Conservation (phyloP, 2,329 filamentous ascomycete species). For the Graphium sp. region DNA sequence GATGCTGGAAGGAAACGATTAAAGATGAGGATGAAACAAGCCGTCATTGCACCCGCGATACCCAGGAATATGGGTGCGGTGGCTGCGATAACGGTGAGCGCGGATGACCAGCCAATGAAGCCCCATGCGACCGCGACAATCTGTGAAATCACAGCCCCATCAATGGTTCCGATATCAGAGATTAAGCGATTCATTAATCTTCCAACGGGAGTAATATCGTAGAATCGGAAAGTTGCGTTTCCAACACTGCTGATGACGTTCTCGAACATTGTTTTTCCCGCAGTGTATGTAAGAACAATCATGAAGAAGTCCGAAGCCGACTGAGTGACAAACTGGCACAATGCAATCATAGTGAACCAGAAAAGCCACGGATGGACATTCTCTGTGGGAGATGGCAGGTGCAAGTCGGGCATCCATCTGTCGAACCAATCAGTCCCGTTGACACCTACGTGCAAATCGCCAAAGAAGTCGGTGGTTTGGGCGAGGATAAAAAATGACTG, state of each 20-base stretch:
- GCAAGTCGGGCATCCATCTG: constrained; percentile 1
- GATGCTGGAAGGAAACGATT: constrained; percentile 64
- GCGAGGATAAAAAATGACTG: not conserved
- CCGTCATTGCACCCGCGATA: constrained; percentile 52
- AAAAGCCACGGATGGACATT: constrained; percentile 61
- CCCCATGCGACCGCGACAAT: constrained; percentile 57
- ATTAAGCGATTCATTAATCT: constrained; percentile 86
- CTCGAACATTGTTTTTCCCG: constrained; percentile 59
- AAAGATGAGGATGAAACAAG: constrained; percentile 59
- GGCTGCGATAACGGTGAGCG: constrained; percentile 61
- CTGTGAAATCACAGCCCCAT: constrained; percentile 66
- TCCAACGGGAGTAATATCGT: constrained; percentile 78
- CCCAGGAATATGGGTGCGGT: constrained; percentile 63
- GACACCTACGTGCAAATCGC: not conserved
- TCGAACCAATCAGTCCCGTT: constrained; percentile 1
- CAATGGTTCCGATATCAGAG: constrained; percentile 76
- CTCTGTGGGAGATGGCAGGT: constrained; percentile 27
- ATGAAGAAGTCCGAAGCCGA: constrained; percentile 49
- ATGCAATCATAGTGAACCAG: constrained; percentile 50
- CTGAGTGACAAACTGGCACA: constrained; percentile 40
- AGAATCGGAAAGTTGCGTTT: constrained; percentile 73
- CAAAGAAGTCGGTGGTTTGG: constrained; percentile 6
- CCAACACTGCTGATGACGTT: constrained; percentile 58
- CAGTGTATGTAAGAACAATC: constrained; percentile 62
- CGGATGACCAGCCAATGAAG: constrained; percentile 53